Percentiles rank a stretch among this genome's conserved stretches.
phyloP scores from a whole-genome alignment of 2,329 filamentous ascomycete species.

The Dactylonectria estremocensis region DNA sequence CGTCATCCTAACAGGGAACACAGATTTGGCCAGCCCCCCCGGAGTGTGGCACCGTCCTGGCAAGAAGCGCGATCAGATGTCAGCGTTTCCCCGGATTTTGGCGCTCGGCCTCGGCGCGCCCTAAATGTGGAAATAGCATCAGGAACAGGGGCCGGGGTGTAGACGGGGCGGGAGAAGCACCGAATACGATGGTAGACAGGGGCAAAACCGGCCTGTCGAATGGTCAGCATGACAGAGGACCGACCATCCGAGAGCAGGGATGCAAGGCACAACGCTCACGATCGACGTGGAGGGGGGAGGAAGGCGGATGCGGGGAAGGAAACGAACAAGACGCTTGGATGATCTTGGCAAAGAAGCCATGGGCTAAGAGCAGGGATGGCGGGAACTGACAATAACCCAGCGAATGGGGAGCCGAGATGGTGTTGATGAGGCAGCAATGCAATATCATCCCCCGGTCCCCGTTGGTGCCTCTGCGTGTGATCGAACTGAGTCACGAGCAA shows the following conservation, averaged over 20 bases:
- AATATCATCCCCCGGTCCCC: background rate
- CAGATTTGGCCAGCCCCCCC: background rate
- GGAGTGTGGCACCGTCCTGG: conserved; percentile 1
- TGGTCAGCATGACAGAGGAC: background rate
- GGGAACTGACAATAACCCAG: background rate
- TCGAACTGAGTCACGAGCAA: background rate
- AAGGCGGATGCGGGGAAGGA: background rate
- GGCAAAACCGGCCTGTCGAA: background rate
- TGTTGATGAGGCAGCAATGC: background rate
- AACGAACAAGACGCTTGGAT: background rate
- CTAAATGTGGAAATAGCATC: conserved; percentile 9
- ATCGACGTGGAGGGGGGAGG: conserved; percentile 19
- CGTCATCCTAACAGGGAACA: background rate
- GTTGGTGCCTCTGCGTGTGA: background rate
- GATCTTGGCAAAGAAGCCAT: conserved; percentile 4
- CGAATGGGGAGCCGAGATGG: background rate
- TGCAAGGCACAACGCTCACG: conserved; percentile 14
- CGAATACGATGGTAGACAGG: conserved; percentile 24
- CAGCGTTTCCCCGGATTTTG: conserved; percentile 21
- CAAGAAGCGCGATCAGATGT: conserved; percentile 19
- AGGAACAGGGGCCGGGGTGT: conserved; percentile 10
- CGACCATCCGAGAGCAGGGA: conserved; percentile 18
- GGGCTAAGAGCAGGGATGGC: background rate
- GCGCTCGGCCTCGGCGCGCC: conserved; percentile 19
- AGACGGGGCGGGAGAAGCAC: conserved; percentile 1